Evolutionary conservation across 495 filamentous ascomycete species (phyloP), one percentile per base, ranked within the genome.

Genomic region (Usnea hakonensis): DNA sequence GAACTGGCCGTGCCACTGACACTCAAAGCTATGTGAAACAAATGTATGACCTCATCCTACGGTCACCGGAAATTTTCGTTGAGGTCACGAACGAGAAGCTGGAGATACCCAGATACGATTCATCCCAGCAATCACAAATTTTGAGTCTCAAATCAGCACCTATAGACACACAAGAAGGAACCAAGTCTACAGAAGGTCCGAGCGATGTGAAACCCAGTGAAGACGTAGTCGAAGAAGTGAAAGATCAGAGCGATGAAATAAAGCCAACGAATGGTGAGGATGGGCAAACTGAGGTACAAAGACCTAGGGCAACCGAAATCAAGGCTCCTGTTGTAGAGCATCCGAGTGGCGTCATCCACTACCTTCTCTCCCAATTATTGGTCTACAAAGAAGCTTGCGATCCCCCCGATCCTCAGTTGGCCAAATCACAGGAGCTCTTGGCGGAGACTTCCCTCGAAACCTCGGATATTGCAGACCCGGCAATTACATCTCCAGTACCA

Each of bases 281-380:
- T 64, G 79, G 78, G 59, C 80, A 82, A 67, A 79, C 83, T 33
- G 77, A 79, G 72, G 64, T 72, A 0, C 84, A 86, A 58, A 87
- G 84, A 66, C 75, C 81, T 19, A 89, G 88, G 69, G 75, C 78
- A 23, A 64, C 74, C 7, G 91, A 96, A 64, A 66, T 84, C 53
- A 97, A 95, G 70, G 77, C 88, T 5, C 95, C 95, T 33, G 80
- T 93, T 30, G 85, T 97, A 4, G 92, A 96, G 72, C 88, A 93
- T 63, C 90, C 95, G 0, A 95, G 97, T 73, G 94, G 94, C 8
- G 95, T 99, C 17, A 87, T 97, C 62, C 90, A 96, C 69, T 97
- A 95, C 75, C 79, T 99, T 23, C 84, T 97, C n/a, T 92, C 87
- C 50, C 93, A 99, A 70, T 78, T 99, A 43, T 77, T 97, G 23